These are phyloP conservation scores for Agrocybe pediades DNA, from an alignment of 768 basidiomycete species.

Conservation along the genomic window DNA sequence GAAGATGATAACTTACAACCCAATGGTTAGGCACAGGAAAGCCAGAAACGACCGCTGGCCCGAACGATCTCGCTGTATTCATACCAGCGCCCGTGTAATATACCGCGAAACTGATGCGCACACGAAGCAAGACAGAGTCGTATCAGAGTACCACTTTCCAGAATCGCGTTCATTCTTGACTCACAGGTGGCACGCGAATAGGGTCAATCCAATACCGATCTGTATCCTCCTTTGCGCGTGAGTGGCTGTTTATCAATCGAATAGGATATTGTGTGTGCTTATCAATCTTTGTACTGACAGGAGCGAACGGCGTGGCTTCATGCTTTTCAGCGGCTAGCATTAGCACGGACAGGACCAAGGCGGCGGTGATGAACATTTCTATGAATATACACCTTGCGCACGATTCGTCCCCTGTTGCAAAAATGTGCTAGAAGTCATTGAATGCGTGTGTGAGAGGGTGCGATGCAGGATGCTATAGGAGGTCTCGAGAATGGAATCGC, in stretches of 20 bases:
- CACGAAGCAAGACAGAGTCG: background rate
- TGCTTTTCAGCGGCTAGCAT: conserved; percentile 79
- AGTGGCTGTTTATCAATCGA: too few species aligned
- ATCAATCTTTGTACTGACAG: conserved; percentile 36
- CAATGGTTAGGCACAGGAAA: conserved; percentile 57
- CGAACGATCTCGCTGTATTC: conserved; percentile 73
- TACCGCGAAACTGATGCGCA: conserved; percentile 50
- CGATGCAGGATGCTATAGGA: background rate
- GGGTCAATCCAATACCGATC: conserved; percentile 67
- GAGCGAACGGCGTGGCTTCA: conserved; percentile 63
- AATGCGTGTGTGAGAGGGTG: conserved; percentile 8
- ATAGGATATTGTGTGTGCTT: background rate
- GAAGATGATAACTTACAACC: conserved; percentile 47
- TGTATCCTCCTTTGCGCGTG: conserved; percentile 37
- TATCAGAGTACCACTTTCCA: background rate
- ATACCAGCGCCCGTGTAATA: conserved; percentile 66
- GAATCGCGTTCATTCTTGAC: conserved; percentile 16
- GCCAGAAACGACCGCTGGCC: conserved; percentile 67
- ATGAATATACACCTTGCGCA: conserved; percentile 68
- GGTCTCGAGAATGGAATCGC: background rate
- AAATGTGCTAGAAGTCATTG: conserved; percentile 40
- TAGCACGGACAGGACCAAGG: conserved; percentile 62
- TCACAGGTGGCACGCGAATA: conserved; percentile 65
- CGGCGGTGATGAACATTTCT: conserved; percentile 69
- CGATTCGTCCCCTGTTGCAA: conserved; percentile 47